These are phyloP conservation scores for Fusarium metavorans DNA, from an alignment of 2,329 filamentous ascomycete species.

Conservation along the genomic window DNA sequence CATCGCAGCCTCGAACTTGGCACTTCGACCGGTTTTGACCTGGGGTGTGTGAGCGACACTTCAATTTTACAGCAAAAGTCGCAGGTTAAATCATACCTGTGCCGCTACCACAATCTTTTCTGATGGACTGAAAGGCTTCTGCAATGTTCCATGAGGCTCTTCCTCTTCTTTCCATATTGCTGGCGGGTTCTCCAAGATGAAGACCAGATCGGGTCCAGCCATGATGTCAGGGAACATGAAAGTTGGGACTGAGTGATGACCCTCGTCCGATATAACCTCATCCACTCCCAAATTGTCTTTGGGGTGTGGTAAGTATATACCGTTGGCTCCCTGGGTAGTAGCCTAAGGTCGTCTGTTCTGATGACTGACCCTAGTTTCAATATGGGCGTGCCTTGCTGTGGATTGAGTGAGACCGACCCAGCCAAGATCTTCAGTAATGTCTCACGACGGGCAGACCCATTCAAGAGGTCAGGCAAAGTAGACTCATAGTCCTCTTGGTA, in stretches of 20 bases:
- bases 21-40: background rate
- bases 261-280: background rate
- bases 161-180: background rate
- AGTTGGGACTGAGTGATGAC: background rate
- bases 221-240: background rate
- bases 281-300: background rate
- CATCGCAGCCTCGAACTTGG: background rate
- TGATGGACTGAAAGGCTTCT: background rate
- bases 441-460: background rate
- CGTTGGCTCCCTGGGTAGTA: background rate
- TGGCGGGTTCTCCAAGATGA: background rate
- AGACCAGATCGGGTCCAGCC: background rate
- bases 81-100: background rate
- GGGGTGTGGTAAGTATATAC: background rate
- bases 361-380: background rate
- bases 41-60: background rate
- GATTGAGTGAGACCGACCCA: background rate
- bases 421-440: background rate
- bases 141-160: background rate
- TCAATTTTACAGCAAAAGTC: too few species aligned
- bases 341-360: background rate
- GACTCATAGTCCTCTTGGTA: background rate
- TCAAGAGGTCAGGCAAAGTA: background rate
- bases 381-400: background rate
- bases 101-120: background rate